phyloP scores from a whole-genome alignment of 768 basidiomycete species.

The Mycena galericulata region DNA sequence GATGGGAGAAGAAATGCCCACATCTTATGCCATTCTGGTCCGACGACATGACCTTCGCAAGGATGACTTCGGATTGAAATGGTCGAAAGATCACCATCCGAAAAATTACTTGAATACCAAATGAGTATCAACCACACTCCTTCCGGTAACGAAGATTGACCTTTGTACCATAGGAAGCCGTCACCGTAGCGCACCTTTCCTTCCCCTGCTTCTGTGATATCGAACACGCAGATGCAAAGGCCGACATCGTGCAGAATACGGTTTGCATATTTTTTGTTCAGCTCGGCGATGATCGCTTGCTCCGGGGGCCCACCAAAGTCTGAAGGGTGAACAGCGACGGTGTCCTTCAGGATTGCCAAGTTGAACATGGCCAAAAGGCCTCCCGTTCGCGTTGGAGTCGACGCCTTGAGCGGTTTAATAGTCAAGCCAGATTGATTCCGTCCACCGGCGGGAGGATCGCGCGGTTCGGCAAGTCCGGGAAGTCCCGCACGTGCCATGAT shows the following conservation, averaged over 20 bases:
- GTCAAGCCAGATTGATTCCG: too few relatives aligned
- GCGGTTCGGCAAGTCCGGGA: background rate
- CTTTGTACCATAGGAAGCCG: slow-evolving; percentile 94
- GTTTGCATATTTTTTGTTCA: slow-evolving; percentile 98
- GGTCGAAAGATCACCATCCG: slow-evolving; percentile 93
- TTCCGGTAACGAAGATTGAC: slow-evolving; percentile 56
- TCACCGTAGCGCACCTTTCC: slow-evolving; percentile 96
- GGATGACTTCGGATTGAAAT: slow-evolving; percentile 88
- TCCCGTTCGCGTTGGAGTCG: too few relatives aligned
- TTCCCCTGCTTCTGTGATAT: slow-evolving; percentile 87
- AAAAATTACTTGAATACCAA: slow-evolving; percentile 74
- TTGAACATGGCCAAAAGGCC: slow-evolving; percentile 65
- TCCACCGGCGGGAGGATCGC: background rate
- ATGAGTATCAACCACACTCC: slow-evolving; percentile 3
- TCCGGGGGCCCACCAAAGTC: slow-evolving; percentile 84
- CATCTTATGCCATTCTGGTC: slow-evolving; percentile 88
- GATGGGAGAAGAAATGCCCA: slow-evolving; percentile 51
- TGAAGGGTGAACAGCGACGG: slow-evolving; percentile 88
- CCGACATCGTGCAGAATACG: slow-evolving; percentile 91
- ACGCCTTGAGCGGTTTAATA: too few relatives aligned
- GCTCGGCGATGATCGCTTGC: slow-evolving; percentile 83
- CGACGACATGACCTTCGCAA: slow-evolving; percentile 90
- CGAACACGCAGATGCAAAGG: slow-evolving; percentile 91
- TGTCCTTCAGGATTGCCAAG: slow-evolving; percentile 74
- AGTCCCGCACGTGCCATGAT: background rate